Evolutionary conservation across 768 basidiomycete genomes (phyloP).

Genomic region (Mycena filopes): DNA sequence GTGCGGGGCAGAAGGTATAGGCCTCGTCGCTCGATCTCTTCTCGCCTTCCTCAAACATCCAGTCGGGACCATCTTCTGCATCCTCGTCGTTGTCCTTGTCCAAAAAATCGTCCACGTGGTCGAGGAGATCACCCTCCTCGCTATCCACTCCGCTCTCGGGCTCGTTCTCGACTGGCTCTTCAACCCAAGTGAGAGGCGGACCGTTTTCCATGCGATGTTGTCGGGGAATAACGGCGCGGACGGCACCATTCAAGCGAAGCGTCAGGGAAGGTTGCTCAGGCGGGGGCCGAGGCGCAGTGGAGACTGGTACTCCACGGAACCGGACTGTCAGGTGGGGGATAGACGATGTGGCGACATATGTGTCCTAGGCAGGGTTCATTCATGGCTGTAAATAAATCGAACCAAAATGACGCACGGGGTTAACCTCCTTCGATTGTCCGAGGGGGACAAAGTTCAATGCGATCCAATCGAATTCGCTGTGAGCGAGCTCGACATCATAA

Average conservation of each 20-base stretch:
- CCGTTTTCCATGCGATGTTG: neutral
- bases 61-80: conserved; percentile 35
- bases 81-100: neutral
- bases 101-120: conserved; percentile 4
- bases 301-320: neutral
- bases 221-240: neutral
- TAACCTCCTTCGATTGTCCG: conserved; percentile 32
- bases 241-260: no score
- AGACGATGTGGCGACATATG: neutral
- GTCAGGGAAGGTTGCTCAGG: no score
- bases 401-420: conserved; percentile 2
- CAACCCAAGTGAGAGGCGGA: no score
- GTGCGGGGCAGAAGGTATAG: conserved; percentile 44
- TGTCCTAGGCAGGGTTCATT: neutral
- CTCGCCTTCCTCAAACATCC: conserved; percentile 42
- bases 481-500: conserved; percentile 42
- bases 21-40: conserved; percentile 23
- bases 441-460: conserved; percentile 38
- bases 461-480: conserved; percentile 39
- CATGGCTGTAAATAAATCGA: neutral
- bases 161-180: no score
- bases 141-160: neutral
- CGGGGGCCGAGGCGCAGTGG: neutral
- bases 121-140: conserved; percentile 34
- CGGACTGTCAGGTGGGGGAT: conserved; percentile 1